Evolutionary conservation across 1,284 basidiomycete genomes (phyloP), one percentile per base, ranked within the genome.

Genomic region (Ceraceosorus guamensis): DNA sequence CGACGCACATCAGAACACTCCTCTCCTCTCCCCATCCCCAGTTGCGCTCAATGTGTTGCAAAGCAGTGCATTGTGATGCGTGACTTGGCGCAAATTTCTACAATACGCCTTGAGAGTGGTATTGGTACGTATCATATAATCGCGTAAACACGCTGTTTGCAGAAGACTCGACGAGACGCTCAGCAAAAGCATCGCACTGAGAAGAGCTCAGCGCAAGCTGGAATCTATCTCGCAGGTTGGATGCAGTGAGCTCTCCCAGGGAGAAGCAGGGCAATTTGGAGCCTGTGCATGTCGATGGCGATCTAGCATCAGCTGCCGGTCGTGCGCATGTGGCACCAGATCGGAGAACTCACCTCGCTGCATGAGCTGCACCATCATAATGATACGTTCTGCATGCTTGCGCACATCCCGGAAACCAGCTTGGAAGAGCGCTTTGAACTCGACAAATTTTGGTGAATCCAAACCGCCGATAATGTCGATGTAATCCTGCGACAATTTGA

Each of bases 281-380:
- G 75, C 97, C 92, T 91, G 61, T 4, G 24, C 24, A 24, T 24
- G 24, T 24, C 24, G 24, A 24, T 24, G 24, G 24, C 24, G 24
- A 3, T 24, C 24, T 24, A 24, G 24, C 24, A 24, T 24, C 24
- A 24, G 24, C 24, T 24, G 24, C 24, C 24, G 24, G 24, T 24
- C 24, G 24, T 24, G 24, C 3, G 24, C 24, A 24, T 24, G 3
- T 24, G 24, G 24, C 24, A 24, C 24, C 24, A 1, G 24, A 24
- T 24, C 24, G 24, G 1, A 18, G 35, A 6, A 70, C 78, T 61
- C 61, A 87, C 88, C 86, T 81, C 89, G 91, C 77, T 93, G 90
- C 92, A 96, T 96, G 48, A 96, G 79, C 75, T 97, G 92, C 39
- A 97, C 91, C 65, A 97, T 82, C 49, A 90, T 95, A 75, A 96